phyloP scores from a whole-genome alignment of 768 basidiomycete species.

The Austroboletus eburneus region DNA sequence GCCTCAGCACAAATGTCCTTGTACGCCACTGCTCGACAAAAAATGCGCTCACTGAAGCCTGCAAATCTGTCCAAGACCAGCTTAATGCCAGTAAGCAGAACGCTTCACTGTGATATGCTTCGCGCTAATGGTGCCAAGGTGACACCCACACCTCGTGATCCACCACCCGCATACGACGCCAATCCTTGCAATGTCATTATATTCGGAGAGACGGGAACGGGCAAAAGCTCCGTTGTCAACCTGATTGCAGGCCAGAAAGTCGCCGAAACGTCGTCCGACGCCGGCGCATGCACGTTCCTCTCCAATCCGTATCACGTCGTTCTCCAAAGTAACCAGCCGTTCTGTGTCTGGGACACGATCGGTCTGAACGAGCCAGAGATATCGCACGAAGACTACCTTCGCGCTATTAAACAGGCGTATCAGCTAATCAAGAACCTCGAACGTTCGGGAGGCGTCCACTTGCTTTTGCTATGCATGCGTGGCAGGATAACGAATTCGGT shows the following conservation, averaged over 20 bases:
- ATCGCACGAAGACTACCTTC: conserved; percentile 15
- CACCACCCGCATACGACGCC: conserved; percentile 16
- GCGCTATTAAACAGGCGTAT: conserved; percentile 29
- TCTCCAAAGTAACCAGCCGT: conserved; percentile 12
- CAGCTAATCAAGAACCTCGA: conserved; percentile 32
- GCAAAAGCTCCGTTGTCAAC: conserved; percentile 43
- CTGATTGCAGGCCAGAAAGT: conserved; percentile 28
- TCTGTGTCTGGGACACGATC: conserved; percentile 30
- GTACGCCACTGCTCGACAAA: conserved; percentile 1
- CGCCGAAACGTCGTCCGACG: conserved; percentile 30
- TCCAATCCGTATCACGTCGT: conserved; percentile 22
- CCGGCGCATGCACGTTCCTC: conserved; percentile 34
- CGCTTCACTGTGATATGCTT: background rate
- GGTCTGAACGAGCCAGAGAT: conserved; percentile 30
- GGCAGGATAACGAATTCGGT: conserved; percentile 35
- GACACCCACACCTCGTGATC: background rate
- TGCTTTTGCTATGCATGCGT: conserved; percentile 39
- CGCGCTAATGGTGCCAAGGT: conserved; percentile 1
- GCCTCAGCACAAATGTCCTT: conserved; percentile 1
- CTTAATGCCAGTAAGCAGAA: conserved; percentile 8
- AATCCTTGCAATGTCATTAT: conserved; percentile 21
- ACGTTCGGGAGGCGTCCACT: conserved; percentile 32
- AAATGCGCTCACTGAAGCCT: conserved; percentile 3
- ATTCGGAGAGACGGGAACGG: conserved; percentile 27
- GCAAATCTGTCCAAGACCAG: background rate